Conservation (phyloP, 768 basidiomycete species). For the Leccinum incarnatum region DNA sequence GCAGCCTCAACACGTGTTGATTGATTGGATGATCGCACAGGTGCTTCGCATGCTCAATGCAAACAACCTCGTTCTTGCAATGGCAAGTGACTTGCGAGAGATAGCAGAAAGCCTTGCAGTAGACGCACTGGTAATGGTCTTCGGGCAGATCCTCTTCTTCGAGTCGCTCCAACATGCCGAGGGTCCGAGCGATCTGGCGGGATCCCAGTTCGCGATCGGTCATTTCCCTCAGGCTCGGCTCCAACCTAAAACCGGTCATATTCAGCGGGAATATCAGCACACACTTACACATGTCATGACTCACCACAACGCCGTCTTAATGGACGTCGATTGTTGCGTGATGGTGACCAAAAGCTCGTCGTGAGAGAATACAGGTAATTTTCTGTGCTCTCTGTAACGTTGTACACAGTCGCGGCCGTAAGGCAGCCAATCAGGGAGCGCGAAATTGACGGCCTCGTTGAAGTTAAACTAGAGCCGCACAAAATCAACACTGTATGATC, state of each 20-base stretch:
- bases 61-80: conserved; percentile 77
- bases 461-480: conserved; percentile 76
- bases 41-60: conserved; percentile 78
- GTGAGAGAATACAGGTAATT: conserved; percentile 96
- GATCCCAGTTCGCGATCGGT: conserved; percentile 73
- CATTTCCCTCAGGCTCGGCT: conserved; percentile 85
- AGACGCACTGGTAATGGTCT: conserved; percentile 91
- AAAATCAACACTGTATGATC: conserved; percentile 24
- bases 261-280: conserved; percentile 22
- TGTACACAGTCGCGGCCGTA: conserved; percentile 85
- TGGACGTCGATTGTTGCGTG: conserved; percentile 89
- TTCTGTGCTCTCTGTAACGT: conserved; percentile 86
- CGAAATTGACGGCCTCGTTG: conserved; percentile 99
- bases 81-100: conserved; percentile 86
- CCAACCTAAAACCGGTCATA: conserved; percentile 55
- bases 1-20: conserved; percentile 67
- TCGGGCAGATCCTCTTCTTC: conserved; percentile 82
- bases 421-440: conserved; percentile 91
- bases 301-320: conserved; percentile 91
- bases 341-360: conserved; percentile 97
- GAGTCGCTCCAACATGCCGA: conserved; percentile 63
- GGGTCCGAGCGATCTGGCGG: conserved; percentile 58
- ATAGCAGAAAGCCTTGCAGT: conserved; percentile 95
- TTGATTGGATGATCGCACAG: conserved; percentile 65
- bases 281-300: conserved; percentile 26